Conservation (phyloP, 257 asterid species). For the Solanum rostratum region DNA sequence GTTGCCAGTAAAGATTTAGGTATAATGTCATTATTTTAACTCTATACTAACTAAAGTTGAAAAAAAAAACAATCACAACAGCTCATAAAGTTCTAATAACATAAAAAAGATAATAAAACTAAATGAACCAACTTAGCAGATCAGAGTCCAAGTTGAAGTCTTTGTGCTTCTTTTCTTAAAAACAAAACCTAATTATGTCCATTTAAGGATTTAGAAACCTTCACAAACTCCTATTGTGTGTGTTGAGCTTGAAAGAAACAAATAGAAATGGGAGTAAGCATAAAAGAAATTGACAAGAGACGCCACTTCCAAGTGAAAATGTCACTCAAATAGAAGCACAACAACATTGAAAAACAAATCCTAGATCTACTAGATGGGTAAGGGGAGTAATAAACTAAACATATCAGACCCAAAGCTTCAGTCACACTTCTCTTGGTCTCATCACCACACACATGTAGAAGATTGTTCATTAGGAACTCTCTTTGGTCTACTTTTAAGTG, state of each 20-base stretch:
- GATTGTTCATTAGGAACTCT: conserved; percentile 43
- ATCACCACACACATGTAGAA: conserved; percentile 45
- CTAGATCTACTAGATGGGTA: not conserved
- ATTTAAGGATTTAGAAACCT: not conserved
- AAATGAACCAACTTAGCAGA: too few relatives aligned
- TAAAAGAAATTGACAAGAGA: not conserved
- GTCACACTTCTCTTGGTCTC: conserved; percentile 47
- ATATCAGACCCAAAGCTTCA: conserved; percentile 94
- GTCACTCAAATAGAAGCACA: not conserved
- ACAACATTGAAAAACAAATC: not conserved
- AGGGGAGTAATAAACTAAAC: not conserved
- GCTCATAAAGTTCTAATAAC: too few relatives aligned
- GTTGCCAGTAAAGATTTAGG: too few relatives aligned
- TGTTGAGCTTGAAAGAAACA: not conserved
- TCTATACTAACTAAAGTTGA: too few relatives aligned
- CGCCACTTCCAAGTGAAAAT: not conserved
- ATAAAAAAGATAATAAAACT: too few relatives aligned
- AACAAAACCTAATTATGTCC: too few relatives aligned
- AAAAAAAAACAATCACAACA: too few relatives aligned
- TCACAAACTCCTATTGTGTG: not conserved
- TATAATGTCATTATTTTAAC: too few relatives aligned
- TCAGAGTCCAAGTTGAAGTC: too few relatives aligned
- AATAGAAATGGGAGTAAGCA: not conserved
- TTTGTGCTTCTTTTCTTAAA: too few relatives aligned
- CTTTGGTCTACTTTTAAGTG: conserved; percentile 65